Base-by-base conservation (phyloP, 306 rosid genomes). In the Quercus glauca region DNA sequence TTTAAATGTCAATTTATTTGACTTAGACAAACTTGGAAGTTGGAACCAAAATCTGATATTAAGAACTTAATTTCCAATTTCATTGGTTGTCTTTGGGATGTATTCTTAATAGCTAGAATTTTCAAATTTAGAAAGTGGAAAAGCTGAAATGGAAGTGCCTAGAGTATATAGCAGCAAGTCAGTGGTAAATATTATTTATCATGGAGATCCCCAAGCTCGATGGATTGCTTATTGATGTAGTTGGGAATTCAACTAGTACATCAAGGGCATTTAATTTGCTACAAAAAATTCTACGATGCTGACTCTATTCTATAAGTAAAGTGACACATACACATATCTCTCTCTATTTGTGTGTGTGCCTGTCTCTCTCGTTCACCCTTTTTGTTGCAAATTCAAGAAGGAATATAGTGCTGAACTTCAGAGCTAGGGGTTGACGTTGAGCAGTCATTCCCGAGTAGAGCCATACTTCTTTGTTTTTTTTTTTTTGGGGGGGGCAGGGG, bases 141-240 rank as follows among this genome's bases (percentile, higher is more conserved):
- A 73, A 69, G 85, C 88, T 94, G 70, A 90, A 92, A 79, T 86
- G 87, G 41, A 86, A 91, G 78, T 92, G 97, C 89, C 89, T 94
- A 71, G 97, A 92, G 49, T 94, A 90, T 80, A 92, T 95, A 23
- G 94, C 99, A 31, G 91, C 97, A 73, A 91, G 97, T 35, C 93
- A 94, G 71, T 94, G 99, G 97, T 86, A 92, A 74, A 87, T 94
- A 60, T 81, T 92, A 70, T 89, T 93, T 64, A 91, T 92, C 68
- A 90, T 91, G 2, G 90, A 85, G 56, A 83, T 85, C 55, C 83
- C 83, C 45, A 81, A 70, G 79, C 80, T 83, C 55, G 92, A 79
- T 29, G 89, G 87, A 51, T 64, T 87, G 26, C 61, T 76, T 29
- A 88, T 83, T 87, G 81, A 63, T 76, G 71, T 87, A 41, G 18